phyloP scores from a whole-genome alignment of 306 rosid species.

The Malus sieversii region DNA sequence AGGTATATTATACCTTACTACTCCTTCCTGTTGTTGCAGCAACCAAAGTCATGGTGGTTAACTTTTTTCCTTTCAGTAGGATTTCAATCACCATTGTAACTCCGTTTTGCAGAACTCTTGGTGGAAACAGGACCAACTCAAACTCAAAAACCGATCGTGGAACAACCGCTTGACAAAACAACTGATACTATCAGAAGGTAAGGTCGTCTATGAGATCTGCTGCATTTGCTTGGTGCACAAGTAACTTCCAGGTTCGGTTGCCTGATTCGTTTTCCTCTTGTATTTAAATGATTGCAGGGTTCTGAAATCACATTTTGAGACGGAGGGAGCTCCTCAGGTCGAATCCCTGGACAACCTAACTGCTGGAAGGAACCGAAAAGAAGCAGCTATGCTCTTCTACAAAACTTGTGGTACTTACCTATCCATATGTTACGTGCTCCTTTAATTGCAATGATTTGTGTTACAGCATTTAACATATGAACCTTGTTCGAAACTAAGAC shows the following conservation, averaged over 20 bases:
- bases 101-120: slow-evolving; percentile 49
- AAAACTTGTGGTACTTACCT: slow-evolving; percentile 62
- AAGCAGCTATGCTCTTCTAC: slow-evolving; percentile 71
- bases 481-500: neutral
- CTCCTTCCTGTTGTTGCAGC: neutral
- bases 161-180: slow-evolving; percentile 41
- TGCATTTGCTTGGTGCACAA: neutral
- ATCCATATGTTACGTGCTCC: neutral
- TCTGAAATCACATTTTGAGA: slow-evolving; percentile 63
- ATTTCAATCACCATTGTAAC: slow-evolving; percentile 1
- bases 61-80: slow-evolving; percentile 7
- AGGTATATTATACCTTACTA: slow-evolving; percentile 34
- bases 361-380: slow-evolving; percentile 52
- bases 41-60: neutral
- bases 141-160: slow-evolving; percentile 41
- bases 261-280: slow-evolving; percentile 5
- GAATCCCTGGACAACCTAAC: slow-evolving; percentile 63
- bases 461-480: neutral
- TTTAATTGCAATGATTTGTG: neutral
- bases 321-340: slow-evolving; percentile 54
- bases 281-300: slow-evolving; percentile 40
- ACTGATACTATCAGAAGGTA: slow-evolving; percentile 66
- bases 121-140: slow-evolving; percentile 80
- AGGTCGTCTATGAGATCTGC: slow-evolving; percentile 2
- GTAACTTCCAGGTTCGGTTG: neutral